phyloP scores from a whole-genome alignment of 306 rosid species.

The Pyrus communis region DNA sequence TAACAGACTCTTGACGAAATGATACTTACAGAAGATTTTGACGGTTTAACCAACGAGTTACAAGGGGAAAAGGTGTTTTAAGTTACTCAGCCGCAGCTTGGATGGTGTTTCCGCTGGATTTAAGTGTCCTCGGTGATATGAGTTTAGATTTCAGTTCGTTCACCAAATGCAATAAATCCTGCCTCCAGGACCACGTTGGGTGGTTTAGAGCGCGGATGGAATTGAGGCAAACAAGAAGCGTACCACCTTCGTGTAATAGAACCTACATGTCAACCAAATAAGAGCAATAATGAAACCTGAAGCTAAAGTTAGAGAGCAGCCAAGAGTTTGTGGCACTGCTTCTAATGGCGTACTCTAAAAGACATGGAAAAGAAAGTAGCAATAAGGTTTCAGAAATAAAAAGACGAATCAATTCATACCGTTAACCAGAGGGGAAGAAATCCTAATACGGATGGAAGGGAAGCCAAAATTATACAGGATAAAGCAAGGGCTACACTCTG shows the following conservation, averaged over 20 bases:
- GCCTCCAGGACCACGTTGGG: conserved; percentile 90
- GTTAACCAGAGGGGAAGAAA: conserved; percentile 91
- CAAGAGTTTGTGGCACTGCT: not conserved
- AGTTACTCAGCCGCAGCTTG: conserved; percentile 36
- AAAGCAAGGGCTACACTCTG: conserved; percentile 91
- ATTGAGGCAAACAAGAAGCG: conserved; percentile 89
- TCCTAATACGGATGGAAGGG: conserved; percentile 94
- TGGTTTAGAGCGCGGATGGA: conserved; percentile 77
- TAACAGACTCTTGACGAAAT: not conserved
- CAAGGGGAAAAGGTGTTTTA: not conserved
- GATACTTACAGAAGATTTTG: not conserved
- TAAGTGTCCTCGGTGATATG: not conserved
- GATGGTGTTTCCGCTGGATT: conserved; percentile 21
- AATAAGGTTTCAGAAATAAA: conserved; percentile 1
- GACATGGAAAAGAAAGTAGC: not conserved
- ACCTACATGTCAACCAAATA: conserved; percentile 46
- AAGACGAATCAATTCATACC: conserved; percentile 42
- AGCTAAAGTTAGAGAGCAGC: not conserved
- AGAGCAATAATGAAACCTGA: not conserved
- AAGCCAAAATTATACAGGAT: conserved; percentile 65
- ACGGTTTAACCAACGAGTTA: not conserved
- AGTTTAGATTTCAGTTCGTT: conserved; percentile 39
- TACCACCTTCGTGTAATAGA: conserved; percentile 94
- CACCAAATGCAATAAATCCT: conserved; percentile 37
- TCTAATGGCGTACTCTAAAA: not conserved